Conservation (phyloP, 257 asterid species). For the Solanum pimpinellifolium region DNA sequence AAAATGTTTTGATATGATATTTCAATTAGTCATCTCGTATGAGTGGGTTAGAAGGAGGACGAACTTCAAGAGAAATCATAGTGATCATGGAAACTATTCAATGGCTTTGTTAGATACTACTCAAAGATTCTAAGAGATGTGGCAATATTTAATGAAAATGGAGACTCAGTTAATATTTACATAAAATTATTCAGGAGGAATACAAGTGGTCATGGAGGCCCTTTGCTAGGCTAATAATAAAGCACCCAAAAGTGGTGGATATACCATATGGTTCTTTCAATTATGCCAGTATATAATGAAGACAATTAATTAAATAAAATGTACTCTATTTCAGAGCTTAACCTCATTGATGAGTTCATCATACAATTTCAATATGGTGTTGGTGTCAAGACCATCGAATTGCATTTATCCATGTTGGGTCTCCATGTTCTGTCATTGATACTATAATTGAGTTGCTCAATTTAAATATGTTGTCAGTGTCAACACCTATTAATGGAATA, state of each 20-base stretch:
- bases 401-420: background rate
- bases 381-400: background rate
- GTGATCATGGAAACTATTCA: too few species aligned
- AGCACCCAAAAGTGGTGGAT: background rate
- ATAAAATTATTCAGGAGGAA: too few species aligned
- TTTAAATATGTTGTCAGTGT: background rate
- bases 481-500: background rate
- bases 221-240: background rate
- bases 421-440: background rate
- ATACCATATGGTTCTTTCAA: background rate
- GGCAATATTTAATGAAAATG: too few species aligned
- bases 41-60: too few species aligned
- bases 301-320: background rate
- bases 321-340: background rate
- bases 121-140: too few species aligned
- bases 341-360: background rate
- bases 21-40: too few species aligned
- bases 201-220: too few species aligned
- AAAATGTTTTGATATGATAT: too few species aligned
- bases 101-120: too few species aligned
- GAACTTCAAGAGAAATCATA: too few species aligned
- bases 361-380: background rate
- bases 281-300: background rate
- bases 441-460: background rate
- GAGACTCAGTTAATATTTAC: too few species aligned